Evolutionary conservation across 2,329 filamentous ascomycete species (phyloP).

Genomic region (Fusarium aywerte): DNA sequence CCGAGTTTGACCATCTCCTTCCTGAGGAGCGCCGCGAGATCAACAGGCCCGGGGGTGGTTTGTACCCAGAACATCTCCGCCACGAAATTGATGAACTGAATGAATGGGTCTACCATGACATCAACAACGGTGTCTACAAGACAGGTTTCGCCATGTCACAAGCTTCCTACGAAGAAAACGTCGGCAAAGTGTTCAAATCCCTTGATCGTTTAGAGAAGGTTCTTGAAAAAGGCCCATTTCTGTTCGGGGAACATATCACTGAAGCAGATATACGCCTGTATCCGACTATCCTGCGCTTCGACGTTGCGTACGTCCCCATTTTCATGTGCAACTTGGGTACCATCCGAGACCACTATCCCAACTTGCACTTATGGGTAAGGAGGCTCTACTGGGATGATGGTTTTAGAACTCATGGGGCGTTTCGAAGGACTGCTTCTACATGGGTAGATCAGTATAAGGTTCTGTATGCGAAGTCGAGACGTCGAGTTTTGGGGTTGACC

Average conservation of each 20-base stretch:
- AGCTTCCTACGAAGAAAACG: conserved; percentile 71
- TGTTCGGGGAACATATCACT: conserved; percentile 72
- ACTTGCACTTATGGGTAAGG: conserved; percentile 74
- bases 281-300: conserved; percentile 74
- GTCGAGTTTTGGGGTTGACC: conserved; percentile 43
- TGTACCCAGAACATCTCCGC: conserved; percentile 66
- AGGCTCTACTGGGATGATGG: conserved; percentile 74
- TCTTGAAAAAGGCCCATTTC: conserved; percentile 64
- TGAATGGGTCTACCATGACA: conserved; percentile 70
- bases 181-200: conserved; percentile 69
- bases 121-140: conserved; percentile 64
- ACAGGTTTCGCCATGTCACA: conserved; percentile 75
- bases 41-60: conserved; percentile 61
- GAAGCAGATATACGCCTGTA: conserved; percentile 76
- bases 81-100: conserved; percentile 72
- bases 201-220: conserved; percentile 72
- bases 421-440: conserved; percentile 74
- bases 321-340: conserved; percentile 73
- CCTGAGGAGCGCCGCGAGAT: conserved; percentile 63
- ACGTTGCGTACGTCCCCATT: conserved; percentile 73
- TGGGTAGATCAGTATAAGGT: conserved; percentile 49
- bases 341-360: conserved; percentile 72
- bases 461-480: conserved; percentile 46
- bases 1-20: conserved; percentile 73
- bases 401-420: conserved; percentile 62